Evolutionary conservation across 805 yeast species (phyloP), one percentile per base, ranked within the genome.

Genomic region (Hanseniaspora thailandica): DNA sequence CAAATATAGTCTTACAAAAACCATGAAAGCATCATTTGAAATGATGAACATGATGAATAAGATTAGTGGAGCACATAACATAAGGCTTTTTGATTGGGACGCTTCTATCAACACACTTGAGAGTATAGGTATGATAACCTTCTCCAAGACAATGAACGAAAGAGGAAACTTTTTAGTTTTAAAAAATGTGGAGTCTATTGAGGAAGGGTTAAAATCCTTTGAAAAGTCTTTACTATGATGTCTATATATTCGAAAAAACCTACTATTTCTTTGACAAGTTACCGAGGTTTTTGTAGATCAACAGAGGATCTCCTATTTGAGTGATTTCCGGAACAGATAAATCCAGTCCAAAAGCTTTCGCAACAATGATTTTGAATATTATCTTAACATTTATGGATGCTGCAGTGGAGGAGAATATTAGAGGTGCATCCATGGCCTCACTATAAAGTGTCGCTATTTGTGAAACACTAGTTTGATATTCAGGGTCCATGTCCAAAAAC

Each of bases 381-480:
- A 89, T 89, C 64, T 89, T 96, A 22, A 90, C 85, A 60, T 90
- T 93, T 57, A 93, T 86, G 1, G 96, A 86, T 60, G 86, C 90
- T 60, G 88, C 80, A 0, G 97, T 86, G 8, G 97, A 89, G 60
- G 95, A 84, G 67, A 90, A 93, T 6, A 90, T 76, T 52, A 90
- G 73, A 9, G 80, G 80, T 4, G 96, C 84, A 61, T 81, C 82
- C 96, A 90, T 88, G 28, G 93, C 95, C 60, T 73, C 76, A 13
- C 97, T 96, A 65, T 84, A 89, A 63, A 81, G 78, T 67, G 83
- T 79, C 15, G 95, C 89, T 63, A 82, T 86, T 56, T 76, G 78
- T 5, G 96, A 86, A 49, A 90, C 77, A 62, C 86, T 93, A 52
- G 79, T 76, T 64, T 90, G 97, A 61, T 89, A 94, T 54, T 78